phyloP scores from a whole-genome alignment of 106 monocot genomes.

The Dendrobium officinale region DNA sequence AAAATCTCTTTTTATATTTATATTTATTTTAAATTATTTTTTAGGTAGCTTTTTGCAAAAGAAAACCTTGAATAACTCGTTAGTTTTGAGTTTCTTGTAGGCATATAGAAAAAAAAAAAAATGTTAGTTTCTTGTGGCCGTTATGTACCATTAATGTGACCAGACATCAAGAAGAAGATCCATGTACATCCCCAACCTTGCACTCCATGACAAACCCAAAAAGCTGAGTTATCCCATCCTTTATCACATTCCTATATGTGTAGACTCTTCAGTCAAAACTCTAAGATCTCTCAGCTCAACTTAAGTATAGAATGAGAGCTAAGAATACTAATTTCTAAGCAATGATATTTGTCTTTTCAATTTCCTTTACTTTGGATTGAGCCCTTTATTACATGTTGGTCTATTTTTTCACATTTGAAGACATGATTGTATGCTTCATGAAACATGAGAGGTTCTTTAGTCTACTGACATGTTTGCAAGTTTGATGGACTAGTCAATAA shows the following conservation, averaged over 20 bases:
- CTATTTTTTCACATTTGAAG: not conserved
- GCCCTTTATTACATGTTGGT: not conserved
- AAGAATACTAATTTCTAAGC: too few relatives aligned
- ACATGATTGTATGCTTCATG: too few relatives aligned
- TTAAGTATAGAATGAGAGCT: too few relatives aligned
- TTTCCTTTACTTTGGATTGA: not conserved
- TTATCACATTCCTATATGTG: not conserved
- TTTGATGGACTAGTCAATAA: too few relatives aligned
- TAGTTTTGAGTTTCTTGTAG: not conserved
- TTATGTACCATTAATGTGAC: not conserved
- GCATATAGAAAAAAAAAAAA: constrained; percentile 2
- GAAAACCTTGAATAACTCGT: too few relatives aligned
- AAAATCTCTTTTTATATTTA: too few relatives aligned
- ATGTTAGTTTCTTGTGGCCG: not conserved
- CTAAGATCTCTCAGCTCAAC: not conserved
- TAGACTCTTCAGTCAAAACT: constrained; percentile 1
- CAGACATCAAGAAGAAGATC: not conserved
- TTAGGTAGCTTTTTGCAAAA: too few relatives aligned
- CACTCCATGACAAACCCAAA: not conserved
- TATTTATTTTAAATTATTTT: too few relatives aligned
- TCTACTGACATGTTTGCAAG: too few relatives aligned
- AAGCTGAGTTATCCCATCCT: constrained; percentile 3
- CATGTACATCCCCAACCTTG: not conserved
- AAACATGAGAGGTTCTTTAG: too few relatives aligned
- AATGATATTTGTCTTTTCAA: not conserved